phyloP scores from a whole-genome alignment of 2,329 filamentous ascomycete species.

The Cercospora brassicicola region DNA sequence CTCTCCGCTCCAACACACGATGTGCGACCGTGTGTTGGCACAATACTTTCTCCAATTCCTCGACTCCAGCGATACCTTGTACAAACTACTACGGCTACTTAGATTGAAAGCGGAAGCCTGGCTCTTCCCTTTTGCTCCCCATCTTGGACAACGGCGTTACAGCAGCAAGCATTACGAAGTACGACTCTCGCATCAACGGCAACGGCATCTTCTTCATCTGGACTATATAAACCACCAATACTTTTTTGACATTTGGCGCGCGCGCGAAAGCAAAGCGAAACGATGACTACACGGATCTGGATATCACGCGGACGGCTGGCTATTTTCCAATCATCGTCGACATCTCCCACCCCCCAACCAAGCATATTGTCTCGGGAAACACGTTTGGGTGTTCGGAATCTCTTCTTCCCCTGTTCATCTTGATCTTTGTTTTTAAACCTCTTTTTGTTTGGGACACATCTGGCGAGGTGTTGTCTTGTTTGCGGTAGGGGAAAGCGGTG shows the following conservation, averaged over 20 bases:
- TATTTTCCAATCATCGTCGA: neutral
- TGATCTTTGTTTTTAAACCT: neutral
- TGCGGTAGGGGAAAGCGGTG: neutral
- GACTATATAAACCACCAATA: constrained; percentile 7
- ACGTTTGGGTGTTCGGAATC: neutral
- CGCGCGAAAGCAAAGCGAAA: neutral
- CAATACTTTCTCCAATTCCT: constrained; percentile 6
- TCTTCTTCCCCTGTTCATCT: neutral
- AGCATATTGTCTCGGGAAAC: neutral
- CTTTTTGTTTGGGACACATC: neutral
- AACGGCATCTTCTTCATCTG: constrained; percentile 24
- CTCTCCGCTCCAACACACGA: constrained; percentile 16
- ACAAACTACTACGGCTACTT: constrained; percentile 28
- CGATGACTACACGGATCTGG: neutral
- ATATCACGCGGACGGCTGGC: constrained; percentile 2
- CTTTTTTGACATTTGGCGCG: neutral
- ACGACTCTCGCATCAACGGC: constrained; percentile 22
- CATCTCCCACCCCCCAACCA: neutral
- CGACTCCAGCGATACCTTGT: constrained; percentile 29
- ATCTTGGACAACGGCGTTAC: constrained; percentile 29
- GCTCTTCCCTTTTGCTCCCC: constrained; percentile 13
- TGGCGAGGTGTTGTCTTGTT: neutral
- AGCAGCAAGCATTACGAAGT: constrained; percentile 30
- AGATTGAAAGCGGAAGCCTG: constrained; percentile 22
- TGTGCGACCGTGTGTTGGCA: constrained; percentile 11